Evolutionary conservation across 768 basidiomycete genomes (phyloP).

Genomic region (Lactarius akahatsu): DNA sequence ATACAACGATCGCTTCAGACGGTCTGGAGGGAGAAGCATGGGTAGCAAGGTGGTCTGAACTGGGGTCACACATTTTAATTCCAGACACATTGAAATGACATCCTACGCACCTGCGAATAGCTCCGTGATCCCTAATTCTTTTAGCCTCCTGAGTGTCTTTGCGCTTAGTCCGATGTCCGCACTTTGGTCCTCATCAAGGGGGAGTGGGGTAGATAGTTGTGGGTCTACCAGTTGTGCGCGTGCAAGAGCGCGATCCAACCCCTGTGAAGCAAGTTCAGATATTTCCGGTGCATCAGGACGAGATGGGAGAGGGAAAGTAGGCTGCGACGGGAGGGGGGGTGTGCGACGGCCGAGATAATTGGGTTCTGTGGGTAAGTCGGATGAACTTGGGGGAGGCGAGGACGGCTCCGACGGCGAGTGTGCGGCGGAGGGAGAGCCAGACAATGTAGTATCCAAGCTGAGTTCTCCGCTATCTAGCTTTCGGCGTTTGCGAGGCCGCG

Average conservation of each 20-base stretch:
- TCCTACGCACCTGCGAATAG: slow-evolving; percentile 77
- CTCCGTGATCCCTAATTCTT: slow-evolving; percentile 77
- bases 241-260: slow-evolving; percentile 70
- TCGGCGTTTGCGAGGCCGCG: slow-evolving; percentile 46
- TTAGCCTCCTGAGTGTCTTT: slow-evolving; percentile 59
- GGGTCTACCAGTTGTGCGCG: slow-evolving; percentile 71
- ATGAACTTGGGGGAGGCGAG: slow-evolving; percentile 4
- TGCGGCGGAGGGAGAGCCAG: not conserved
- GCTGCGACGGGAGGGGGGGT: slow-evolving; percentile 45
- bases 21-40: slow-evolving; percentile 58
- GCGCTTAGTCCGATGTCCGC: slow-evolving; percentile 53
- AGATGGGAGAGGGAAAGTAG: slow-evolving; percentile 66
- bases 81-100: not conserved
- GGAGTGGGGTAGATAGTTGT: slow-evolving; percentile 45
- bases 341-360: slow-evolving; percentile 4
- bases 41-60: slow-evolving; percentile 91
- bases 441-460: not conserved
- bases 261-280: slow-evolving; percentile 69
- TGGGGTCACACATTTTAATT: slow-evolving; percentile 34
- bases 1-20: slow-evolving; percentile 51
- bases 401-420: not conserved
- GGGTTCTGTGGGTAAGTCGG: slow-evolving; percentile 10
- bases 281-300: slow-evolving; percentile 70
- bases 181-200: slow-evolving; percentile 41
- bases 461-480: slow-evolving; percentile 12